Percentiles rank a stretch among this genome's conserved stretches.
These are phyloP conservation scores for Cercospora nicotianae DNA, from an alignment of 2,329 filamentous ascomycete genomes.

Conservation along the genomic window DNA sequence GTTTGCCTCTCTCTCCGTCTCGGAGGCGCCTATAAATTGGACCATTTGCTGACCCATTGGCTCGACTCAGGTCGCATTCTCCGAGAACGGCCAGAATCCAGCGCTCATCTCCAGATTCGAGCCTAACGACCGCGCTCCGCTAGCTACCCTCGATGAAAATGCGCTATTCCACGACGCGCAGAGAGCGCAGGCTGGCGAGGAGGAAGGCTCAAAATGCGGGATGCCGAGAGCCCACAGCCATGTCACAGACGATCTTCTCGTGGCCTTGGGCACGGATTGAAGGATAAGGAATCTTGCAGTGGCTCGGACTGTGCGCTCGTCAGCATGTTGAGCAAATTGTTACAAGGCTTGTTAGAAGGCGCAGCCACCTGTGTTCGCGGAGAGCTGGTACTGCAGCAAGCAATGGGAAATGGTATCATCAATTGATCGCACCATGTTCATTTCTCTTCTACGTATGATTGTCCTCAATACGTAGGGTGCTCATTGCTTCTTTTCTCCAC, in stretches of 20 bases:
- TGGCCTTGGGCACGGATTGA: not conserved
- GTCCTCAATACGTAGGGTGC: conserved; percentile 3
- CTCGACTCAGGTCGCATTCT: not conserved
- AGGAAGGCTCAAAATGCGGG: not conserved
- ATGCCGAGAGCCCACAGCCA: not conserved
- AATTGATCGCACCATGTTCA: not conserved
- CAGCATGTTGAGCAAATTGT: not conserved
- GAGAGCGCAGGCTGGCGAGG: not conserved
- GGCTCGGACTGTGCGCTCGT: not conserved
- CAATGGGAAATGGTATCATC: not conserved
- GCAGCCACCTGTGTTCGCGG: not conserved
- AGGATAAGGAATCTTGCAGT: not conserved
- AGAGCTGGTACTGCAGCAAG: not conserved
- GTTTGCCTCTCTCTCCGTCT: no score
- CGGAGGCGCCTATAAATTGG: no score
- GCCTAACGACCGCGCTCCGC: not conserved
- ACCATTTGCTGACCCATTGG: not conserved
- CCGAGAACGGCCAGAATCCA: not conserved
- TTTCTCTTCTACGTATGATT: not conserved
- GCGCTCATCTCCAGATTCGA: not conserved
- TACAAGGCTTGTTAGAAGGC: not conserved
- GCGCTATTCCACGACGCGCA: not conserved
- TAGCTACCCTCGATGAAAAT: not conserved
- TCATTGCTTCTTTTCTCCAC: not conserved
- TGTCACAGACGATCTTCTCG: not conserved